Evolutionary conservation across 306 rosid species (phyloP).

Genomic region (Citrullus colocynthis): DNA sequence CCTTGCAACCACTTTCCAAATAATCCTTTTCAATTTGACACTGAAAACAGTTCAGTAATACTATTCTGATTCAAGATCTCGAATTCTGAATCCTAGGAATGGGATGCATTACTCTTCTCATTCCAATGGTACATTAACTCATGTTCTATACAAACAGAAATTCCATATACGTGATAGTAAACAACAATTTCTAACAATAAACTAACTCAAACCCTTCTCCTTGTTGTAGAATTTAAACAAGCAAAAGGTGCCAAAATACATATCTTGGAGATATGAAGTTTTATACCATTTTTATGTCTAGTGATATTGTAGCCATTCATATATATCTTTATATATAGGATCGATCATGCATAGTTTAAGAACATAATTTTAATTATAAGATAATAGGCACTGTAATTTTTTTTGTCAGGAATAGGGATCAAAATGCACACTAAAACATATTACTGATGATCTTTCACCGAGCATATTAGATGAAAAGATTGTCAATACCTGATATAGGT

Average conservation of each 20-base stretch:
- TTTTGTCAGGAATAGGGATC: background rate
- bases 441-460: background rate
- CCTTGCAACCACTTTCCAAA: background rate
- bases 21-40: background rate
- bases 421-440: background rate
- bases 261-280: background rate
- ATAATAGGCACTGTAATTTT: background rate
- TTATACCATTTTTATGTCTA: background rate
- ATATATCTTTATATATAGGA: background rate
- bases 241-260: background rate
- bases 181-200: background rate
- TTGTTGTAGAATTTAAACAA: background rate
- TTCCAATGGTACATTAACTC: background rate
- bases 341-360: background rate
- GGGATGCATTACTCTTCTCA: background rate
- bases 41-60: background rate
- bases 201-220: background rate
- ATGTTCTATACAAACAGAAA: background rate
- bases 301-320: background rate
- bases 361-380: background rate
- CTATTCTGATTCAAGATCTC: background rate
- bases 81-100: background rate
- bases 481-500: slow-evolving; percentile 76
- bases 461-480: background rate
- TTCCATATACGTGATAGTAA: background rate